phyloP scores from a whole-genome alignment of 2,329 filamentous ascomycete species.

The Cucurbitaria berberidis region DNA sequence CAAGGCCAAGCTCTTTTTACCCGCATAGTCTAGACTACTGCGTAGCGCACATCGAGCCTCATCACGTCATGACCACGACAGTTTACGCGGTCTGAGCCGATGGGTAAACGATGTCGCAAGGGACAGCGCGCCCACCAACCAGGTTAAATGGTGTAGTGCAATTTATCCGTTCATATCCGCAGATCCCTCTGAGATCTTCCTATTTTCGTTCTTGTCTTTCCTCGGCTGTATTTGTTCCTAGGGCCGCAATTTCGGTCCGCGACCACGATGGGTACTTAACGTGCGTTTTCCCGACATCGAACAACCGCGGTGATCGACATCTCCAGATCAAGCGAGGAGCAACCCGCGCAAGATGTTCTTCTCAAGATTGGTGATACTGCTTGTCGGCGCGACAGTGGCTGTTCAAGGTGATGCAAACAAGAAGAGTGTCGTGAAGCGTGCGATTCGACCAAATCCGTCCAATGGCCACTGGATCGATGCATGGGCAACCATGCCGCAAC shows the following conservation, averaged over 20 bases:
- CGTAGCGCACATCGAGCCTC: neutral
- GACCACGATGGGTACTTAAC: slow-evolving; percentile 17
- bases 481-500: slow-evolving; percentile 71
- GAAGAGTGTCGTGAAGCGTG: slow-evolving; percentile 9
- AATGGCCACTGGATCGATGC: slow-evolving; percentile 65
- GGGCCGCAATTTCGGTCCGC: slow-evolving; percentile 22
- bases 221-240: slow-evolving; percentile 26
- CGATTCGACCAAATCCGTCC: slow-evolving; percentile 32
- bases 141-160: slow-evolving; percentile 25
- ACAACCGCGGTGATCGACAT: neutral
- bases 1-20: neutral
- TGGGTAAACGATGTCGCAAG: slow-evolving; percentile 19
- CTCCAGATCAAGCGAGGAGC: neutral
- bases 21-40: neutral
- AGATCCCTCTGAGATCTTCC: slow-evolving; percentile 23
- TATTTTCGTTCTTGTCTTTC: slow-evolving; percentile 20
- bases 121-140: slow-evolving; percentile 31
- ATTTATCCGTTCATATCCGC: slow-evolving; percentile 43
- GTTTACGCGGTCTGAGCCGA: slow-evolving; percentile 21
- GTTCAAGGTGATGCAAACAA: slow-evolving; percentile 15
- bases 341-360: slow-evolving; percentile 19
- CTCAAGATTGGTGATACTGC: slow-evolving; percentile 17
- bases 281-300: slow-evolving; percentile 5
- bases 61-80: slow-evolving; percentile 4
- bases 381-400: slow-evolving; percentile 16